These are phyloP conservation scores for Strigomonas culicis DNA, from an alignment of 208 protist genomes.

Conservation along the genomic window DNA sequence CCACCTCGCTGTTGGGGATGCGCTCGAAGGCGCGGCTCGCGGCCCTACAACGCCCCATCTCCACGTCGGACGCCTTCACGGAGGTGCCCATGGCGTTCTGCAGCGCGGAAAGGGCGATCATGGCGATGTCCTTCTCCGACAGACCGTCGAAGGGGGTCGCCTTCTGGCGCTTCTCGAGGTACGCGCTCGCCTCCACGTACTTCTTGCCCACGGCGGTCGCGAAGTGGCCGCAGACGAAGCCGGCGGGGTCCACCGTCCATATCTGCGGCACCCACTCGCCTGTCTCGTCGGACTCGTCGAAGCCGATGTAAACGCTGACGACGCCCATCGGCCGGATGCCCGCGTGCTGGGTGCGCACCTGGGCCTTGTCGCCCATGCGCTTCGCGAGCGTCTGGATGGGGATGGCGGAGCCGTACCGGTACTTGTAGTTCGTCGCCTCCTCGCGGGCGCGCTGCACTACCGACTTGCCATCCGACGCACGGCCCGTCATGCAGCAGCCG, in stretches of 20 bases:
- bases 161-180: constrained; percentile 97
- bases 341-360: constrained; percentile 98
- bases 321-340: constrained; percentile 94
- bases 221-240: constrained; percentile 91
- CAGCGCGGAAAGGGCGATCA: constrained; percentile 78
- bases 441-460: constrained; percentile 93
- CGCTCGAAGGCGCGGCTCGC: constrained; percentile 40
- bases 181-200: constrained; percentile 95
- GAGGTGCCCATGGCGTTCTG: constrained; percentile 69
- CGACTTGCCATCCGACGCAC: constrained; percentile 87
- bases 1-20: constrained; percentile 64
- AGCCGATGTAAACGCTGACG: constrained; percentile 90
- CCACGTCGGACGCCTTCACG: constrained; percentile 77
- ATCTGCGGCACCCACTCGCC: constrained; percentile 84
- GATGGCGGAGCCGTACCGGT: constrained; percentile 95
- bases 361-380: constrained; percentile 94
- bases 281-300: constrained; percentile 91
- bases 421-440: constrained; percentile 95
- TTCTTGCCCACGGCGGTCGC: constrained; percentile 92
- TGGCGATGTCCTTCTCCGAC: constrained; percentile 70
- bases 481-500: constrained; percentile 95
- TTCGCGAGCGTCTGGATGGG: constrained; percentile 96
- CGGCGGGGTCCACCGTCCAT: constrained; percentile 94
- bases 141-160: constrained; percentile 71
- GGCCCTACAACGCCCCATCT: constrained; percentile 68